phyloP scores from a whole-genome alignment of 345 rosid species.

The Hibiscus syriacus region DNA sequence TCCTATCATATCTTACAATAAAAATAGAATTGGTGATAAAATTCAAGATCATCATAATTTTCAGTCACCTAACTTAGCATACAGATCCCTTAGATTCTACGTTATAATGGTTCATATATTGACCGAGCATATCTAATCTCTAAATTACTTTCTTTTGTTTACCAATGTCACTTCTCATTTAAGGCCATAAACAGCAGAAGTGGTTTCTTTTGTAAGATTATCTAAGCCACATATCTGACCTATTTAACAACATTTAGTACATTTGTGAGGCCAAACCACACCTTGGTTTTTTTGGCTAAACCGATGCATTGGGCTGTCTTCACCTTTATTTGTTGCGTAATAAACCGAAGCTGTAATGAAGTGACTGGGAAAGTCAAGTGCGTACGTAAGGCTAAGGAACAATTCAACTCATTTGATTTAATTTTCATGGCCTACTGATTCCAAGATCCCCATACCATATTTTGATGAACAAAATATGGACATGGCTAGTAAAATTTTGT shows the following conservation, averaged over 20 bases:
- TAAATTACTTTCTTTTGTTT: no score
- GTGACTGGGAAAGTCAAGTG: neutral
- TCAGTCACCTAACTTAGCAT: no score
- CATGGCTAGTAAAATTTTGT: no score
- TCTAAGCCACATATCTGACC: neutral
- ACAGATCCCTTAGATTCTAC: no score
- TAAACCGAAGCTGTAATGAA: conserved; percentile 2
- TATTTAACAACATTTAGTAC: neutral
- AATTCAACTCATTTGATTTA: neutral
- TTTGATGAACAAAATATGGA: no score
- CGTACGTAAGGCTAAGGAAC: neutral
- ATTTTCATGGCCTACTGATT: neutral
- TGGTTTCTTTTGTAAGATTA: neutral
- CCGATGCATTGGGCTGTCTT: no score
- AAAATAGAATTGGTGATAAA: no score
- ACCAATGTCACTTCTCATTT: no score
- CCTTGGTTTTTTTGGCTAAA: neutral
- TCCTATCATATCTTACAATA: no score
- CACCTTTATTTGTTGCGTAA: neutral
- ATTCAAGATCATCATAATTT: no score
- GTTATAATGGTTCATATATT: no score
- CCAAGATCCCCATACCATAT: neutral
- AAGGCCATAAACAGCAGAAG: neutral
- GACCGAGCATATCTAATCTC: no score
- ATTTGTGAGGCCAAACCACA: neutral